Conservation (phyloP, 495 filamentous ascomycete species). For the Antarctomyces pellizariae region DNA sequence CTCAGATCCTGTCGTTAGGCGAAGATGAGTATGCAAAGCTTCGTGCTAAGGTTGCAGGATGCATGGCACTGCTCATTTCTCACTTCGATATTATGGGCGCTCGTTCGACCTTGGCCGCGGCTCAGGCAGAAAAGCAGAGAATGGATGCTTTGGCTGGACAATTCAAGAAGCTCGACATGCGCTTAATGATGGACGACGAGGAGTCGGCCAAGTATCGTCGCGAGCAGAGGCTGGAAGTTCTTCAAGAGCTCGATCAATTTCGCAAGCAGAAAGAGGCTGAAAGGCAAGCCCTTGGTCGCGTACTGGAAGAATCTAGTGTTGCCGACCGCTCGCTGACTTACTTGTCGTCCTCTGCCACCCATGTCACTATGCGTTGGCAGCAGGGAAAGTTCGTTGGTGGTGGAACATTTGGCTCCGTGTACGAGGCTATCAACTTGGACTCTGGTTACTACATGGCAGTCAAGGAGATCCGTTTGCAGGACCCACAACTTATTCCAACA, state of each 20-base stretch:
- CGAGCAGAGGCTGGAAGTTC: conserved; percentile 42
- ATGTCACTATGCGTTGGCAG: conserved; percentile 89
- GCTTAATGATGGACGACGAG: conserved; percentile 59
- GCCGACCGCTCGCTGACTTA: conserved; percentile 86
- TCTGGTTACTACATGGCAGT: conserved; percentile 93
- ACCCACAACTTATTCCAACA: conserved; percentile 83
- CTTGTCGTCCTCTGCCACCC: conserved; percentile 79
- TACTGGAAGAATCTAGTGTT: conserved; percentile 84
- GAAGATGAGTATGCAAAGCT: conserved; percentile 66
- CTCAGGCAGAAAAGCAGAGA: conserved; percentile 70
- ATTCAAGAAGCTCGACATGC: conserved; percentile 48
- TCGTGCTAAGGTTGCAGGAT: conserved; percentile 76
- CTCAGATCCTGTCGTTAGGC: conserved; percentile 69
- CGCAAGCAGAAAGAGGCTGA: conserved; percentile 67
- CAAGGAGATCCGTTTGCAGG: conserved; percentile 92
- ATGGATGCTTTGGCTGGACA: conserved; percentile 56
- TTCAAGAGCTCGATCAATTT: conserved; percentile 51
- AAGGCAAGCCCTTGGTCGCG: conserved; percentile 66
- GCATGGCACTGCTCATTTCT: conserved; percentile 92
- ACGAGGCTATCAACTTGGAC: conserved; percentile 90
- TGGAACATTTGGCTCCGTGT: conserved; percentile 91
- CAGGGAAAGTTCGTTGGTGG: conserved; percentile 94
- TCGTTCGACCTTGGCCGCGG: conserved; percentile 70
- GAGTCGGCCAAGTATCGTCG: conserved; percentile 53
- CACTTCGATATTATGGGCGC: conserved; percentile 99